Evolutionary conservation across 257 asterid species (phyloP).

Genomic region (Anisodus tanguticus): DNA sequence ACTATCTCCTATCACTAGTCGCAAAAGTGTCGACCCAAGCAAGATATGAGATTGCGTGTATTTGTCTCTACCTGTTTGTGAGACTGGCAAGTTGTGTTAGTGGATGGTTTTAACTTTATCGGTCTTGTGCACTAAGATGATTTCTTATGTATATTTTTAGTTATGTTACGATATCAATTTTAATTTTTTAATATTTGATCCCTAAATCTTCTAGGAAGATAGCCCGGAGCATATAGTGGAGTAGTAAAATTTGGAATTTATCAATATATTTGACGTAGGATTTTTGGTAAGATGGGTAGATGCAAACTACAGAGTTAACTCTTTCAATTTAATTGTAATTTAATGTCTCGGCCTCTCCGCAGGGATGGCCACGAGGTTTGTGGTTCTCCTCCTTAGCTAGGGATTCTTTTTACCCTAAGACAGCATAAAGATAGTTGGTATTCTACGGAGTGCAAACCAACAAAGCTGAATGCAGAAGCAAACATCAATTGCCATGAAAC

Average conservation of each 20-base stretch:
- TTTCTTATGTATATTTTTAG: neutral
- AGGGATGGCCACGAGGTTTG: too few species aligned
- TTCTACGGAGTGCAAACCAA: neutral
- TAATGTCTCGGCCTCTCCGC: neutral
- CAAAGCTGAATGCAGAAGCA: neutral
- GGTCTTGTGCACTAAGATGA: neutral
- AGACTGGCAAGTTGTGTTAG: slow-evolving; percentile 22
- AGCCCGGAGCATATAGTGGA: too few species aligned
- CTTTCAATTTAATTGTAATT: neutral
- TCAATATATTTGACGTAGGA: neutral
- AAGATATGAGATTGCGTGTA: slow-evolving; percentile 12
- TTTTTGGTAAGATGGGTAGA: neutral
- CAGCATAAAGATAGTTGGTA: too few species aligned
- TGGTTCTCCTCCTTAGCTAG: too few species aligned
- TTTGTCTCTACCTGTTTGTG: slow-evolving; percentile 9
- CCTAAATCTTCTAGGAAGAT: neutral
- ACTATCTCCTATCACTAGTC: neutral
- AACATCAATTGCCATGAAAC: neutral
- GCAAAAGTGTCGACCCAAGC: neutral
- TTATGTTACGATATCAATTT: too few species aligned
- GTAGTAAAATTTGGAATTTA: neutral
- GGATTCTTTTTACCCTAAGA: too few species aligned
- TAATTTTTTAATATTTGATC: too few species aligned
- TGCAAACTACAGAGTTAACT: neutral
- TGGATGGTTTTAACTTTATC: neutral